A percentile compares a stretch with the other conserved stretches of the same genome.
These are phyloP conservation scores for Astrephomene gubernaculifera DNA, from an alignment of 139 green algal genomes.

Conservation along the genomic window DNA sequence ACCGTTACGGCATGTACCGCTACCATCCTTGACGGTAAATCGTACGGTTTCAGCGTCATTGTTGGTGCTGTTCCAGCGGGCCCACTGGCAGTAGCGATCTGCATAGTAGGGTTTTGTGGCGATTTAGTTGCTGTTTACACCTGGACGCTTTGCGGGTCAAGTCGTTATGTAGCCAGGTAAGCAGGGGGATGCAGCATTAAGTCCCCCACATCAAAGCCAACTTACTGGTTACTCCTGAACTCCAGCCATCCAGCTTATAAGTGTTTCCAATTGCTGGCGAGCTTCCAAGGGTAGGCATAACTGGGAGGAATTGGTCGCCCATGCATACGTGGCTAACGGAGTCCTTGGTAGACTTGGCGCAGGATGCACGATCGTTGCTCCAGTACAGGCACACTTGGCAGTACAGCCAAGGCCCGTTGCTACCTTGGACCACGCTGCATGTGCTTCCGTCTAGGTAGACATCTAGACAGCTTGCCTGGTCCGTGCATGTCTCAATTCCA, in stretches of 20 bases:
- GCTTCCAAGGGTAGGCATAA: not conserved
- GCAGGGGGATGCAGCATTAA: no score
- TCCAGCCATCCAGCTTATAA: not conserved
- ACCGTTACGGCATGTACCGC: not conserved
- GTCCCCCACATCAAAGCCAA: not conserved
- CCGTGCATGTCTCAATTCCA: not conserved
- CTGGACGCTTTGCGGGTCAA: no score
- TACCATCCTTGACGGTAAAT: slow-evolving; percentile 12
- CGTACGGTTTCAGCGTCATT: not conserved
- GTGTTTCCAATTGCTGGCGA: not conserved
- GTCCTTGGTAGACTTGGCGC: not conserved
- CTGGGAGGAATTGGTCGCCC: not conserved
- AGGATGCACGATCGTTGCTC: not conserved
- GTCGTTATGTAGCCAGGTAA: no score
- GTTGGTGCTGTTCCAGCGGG: slow-evolving; percentile 1
- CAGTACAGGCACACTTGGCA: slow-evolving; percentile 1
- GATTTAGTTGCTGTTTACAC: no score
- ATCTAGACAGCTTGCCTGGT: not conserved
- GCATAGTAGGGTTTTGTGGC: no score
- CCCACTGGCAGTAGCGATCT: slow-evolving; percentile 20
- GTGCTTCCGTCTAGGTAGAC: not conserved
- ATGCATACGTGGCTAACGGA: not conserved
- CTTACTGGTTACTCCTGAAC: not conserved
- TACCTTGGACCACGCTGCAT: not conserved
- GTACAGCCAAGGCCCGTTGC: not conserved